Conservation (phyloP, 2,329 filamentous ascomycete genomes). For the Verticillium tricorpus region DNA sequence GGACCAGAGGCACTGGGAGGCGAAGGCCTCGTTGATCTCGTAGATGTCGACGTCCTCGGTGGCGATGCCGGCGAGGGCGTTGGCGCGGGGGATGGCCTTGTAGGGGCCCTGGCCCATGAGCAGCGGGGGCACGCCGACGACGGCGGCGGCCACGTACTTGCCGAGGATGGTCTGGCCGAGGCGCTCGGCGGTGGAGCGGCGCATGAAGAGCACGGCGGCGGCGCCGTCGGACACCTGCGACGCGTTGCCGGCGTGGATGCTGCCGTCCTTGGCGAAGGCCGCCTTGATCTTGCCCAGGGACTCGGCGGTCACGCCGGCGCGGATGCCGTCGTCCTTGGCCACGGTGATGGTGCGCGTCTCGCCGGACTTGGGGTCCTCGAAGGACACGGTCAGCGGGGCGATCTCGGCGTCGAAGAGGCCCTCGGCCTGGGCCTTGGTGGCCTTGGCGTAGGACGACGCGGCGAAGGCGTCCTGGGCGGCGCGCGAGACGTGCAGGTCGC, state of each 20-base stretch:
- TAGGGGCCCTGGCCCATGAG: conserved; percentile 96
- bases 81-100: conserved; percentile 90
- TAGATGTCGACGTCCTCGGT: conserved; percentile 93
- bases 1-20: conserved; percentile 91
- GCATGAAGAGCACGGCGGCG: conserved; percentile 93
- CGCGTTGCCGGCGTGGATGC: conserved; percentile 94
- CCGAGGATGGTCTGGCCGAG: conserved; percentile 86
- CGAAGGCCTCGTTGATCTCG: conserved; percentile 99
- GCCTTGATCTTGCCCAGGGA: conserved; percentile 86
- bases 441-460: conserved; percentile 89
- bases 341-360: conserved; percentile 82
- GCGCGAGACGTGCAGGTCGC: conserved; percentile 70
- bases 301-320: conserved; percentile 80
- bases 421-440: conserved; percentile 73
- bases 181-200: conserved; percentile 81
- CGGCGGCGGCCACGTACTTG: conserved; percentile 81
- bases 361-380: conserved; percentile 84
- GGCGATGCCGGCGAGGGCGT: conserved; percentile 79
- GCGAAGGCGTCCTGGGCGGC: conserved; percentile 86
- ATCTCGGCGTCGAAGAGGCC: conserved; percentile 96
- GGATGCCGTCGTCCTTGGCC: conserved; percentile 79
- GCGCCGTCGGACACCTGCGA: conserved; percentile 95
- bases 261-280: conserved; percentile 86
- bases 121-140: conserved; percentile 86
- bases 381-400: conserved; percentile 77